Base-by-base conservation (phyloP, 78 protist genomes). In the Parvularia atlantis region DNA sequence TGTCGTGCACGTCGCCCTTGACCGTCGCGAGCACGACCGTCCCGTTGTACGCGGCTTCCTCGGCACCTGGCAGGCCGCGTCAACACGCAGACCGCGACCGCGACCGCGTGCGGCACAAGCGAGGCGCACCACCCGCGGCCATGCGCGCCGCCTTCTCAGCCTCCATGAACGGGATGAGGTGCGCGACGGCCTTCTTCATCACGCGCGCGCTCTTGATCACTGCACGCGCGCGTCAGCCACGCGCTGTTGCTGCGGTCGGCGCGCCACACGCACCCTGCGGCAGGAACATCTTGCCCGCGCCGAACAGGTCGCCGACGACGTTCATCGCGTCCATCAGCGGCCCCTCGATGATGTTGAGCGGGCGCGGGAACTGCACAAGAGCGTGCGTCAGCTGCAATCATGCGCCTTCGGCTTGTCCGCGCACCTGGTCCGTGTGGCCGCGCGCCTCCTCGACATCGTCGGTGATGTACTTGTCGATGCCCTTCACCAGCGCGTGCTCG, bases 1-100 rank as follows among this genome's bases (percentile, higher is more conserved):
- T 96, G 75, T 96, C 99, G 82, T 96, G 99, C 24, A 96, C 99
- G 74, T 96, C 99, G 35, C 99, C 99, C 86, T 94, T 93, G 60
- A 94, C 99, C 30, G 99, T 96, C 11, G 99, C 97, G 44, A 96
- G 26, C 11, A 95, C 70, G n/a, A 93, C 66, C 3, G 66, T 80
- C 46, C 89, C 87, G 65, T 77, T 75, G 59, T 79, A 70, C 30
- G 67, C 73, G 57, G 57, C 70, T 7, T 6, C 70, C 1, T 16
- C 43, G 40, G 53, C 66, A n/a, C n/a, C n/a, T n/a, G 46, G 4
- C 46, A 9, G 19, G 46, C 46, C 46, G 46, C 19, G 19, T 4
- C 19, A 4, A 41, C 19, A 4, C 19, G 46, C 46, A 9, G 46
- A 4, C 46, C 9, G 46, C 46, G 46, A 4, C 46, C 19, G 19